Evolutionary conservation across 352 stramenopile genomes (phyloP).

Genomic region (Phytophthora sp.): DNA sequence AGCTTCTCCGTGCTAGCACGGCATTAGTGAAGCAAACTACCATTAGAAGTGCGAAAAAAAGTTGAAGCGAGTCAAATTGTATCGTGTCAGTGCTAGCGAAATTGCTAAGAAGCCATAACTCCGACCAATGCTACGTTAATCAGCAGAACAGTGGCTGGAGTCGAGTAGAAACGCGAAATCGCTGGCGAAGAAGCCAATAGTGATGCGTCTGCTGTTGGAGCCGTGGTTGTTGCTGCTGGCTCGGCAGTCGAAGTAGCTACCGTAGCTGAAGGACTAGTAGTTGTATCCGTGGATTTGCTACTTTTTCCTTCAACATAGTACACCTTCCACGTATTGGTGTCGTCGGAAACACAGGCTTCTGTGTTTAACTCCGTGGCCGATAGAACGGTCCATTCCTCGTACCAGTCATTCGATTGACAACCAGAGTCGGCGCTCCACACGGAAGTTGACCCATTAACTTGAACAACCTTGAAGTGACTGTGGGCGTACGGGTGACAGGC

Average conservation of each 20-base stretch:
- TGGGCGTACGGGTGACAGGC: conserved; percentile 21
- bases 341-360: conserved; percentile 22
- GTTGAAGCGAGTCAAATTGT: too few species aligned
- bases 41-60: too few species aligned
- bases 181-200: conserved; percentile 1
- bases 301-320: conserved; percentile 6
- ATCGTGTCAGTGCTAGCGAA: too few species aligned
- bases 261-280: conserved; percentile 3
- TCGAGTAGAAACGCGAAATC: neutral
- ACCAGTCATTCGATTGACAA: conserved; percentile 6
- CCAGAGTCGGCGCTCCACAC: conserved; percentile 6
- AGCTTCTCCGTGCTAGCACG: too few species aligned
- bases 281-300: neutral
- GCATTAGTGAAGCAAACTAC: too few species aligned
- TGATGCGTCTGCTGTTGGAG: neutral
- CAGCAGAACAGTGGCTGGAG: neutral
- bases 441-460: conserved; percentile 5
- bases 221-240: neutral
- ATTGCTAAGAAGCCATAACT: too few species aligned
- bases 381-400: conserved; percentile 14
- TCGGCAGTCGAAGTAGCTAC: neutral
- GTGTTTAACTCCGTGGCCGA: conserved; percentile 6
- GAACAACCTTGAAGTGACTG: conserved; percentile 19
- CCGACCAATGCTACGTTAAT: too few species aligned
- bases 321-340: conserved; percentile 12